Evolutionary conservation across 1,139 yeast species (phyloP), one percentile per base, ranked within the genome.

Genomic region (Eremothecium cymbalariae): DNA sequence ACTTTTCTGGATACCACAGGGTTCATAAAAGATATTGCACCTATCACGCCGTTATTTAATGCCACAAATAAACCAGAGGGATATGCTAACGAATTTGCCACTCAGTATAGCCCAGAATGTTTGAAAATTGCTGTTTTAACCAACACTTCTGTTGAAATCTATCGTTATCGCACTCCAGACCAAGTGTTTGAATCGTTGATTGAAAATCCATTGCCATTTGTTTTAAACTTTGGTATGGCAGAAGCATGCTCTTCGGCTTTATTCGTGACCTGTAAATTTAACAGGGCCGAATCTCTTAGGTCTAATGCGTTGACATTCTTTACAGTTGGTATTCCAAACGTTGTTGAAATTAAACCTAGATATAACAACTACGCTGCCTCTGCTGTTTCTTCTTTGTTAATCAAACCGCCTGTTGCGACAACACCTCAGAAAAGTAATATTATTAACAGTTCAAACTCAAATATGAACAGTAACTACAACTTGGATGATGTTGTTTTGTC

Each of bases 221-320:
- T 69, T 6, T 58, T 63, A 21, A 67, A 72, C 32, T 77, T 75
- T 47, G 84, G 85, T 14, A 61, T 73, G 16, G 65, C 73, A 15
- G 97, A 90, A 59, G 77, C 94, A 2, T 88, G 96, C 52, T 80
- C 94, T 0, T 78, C 90, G 6, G 82, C 95, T 11, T 65, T 90
- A 38, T 81, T 81, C 47, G 74, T 85, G 39, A 82, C 95, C 1
- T 82, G 94, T 45, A 76, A 83, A 36, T 74, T 73, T 48, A 77
- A 77, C 20, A 70, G 72, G 37, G 61, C 81, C 0, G 84, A 77
- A 46, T 51, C 60, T 2, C 59, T 66, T 26, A 61, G 64, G 47
- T 52, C 63, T 2, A 55, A 53, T 33, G 63, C 66, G 2, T 51
- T 63, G 32, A 59, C 57, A 17, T 63, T 63, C 34, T 60, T 59